Conservation (phyloP, 129 eudicot species). For the Tagetes erecta region DNA sequence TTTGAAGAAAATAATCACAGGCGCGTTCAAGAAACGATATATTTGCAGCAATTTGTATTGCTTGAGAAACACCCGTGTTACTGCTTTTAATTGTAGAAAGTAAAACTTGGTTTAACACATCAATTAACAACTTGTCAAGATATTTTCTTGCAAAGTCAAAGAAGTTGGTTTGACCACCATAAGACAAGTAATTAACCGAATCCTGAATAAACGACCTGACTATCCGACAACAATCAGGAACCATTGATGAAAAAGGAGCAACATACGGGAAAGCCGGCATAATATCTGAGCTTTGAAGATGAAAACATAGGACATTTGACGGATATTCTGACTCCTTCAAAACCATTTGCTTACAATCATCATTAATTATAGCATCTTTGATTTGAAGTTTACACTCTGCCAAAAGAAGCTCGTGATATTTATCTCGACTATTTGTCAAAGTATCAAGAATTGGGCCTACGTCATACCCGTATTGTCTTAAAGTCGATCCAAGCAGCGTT, state of each 20-base stretch:
- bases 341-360: slow-evolving; percentile 77
- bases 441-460: slow-evolving; percentile 63
- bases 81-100: slow-evolving; percentile 54
- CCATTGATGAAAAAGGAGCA: slow-evolving; percentile 91
- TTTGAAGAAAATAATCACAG: slow-evolving; percentile 83
- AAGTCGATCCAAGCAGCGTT: slow-evolving; percentile 79
- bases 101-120: slow-evolving; percentile 61
- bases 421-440: slow-evolving; percentile 67
- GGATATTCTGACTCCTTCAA: slow-evolving; percentile 90
- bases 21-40: slow-evolving; percentile 71
- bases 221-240: slow-evolving; percentile 85
- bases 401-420: slow-evolving; percentile 82
- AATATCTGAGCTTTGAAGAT: slow-evolving; percentile 77
- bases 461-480: slow-evolving; percentile 83
- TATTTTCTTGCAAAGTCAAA: slow-evolving; percentile 75
- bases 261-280: slow-evolving; percentile 94
- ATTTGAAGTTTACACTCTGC: slow-evolving; percentile 73
- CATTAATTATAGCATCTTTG: slow-evolving; percentile 54
- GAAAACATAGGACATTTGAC: slow-evolving; percentile 67
- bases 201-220: slow-evolving; percentile 78
- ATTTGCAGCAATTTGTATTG: slow-evolving; percentile 93
- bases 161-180: slow-evolving; percentile 68
- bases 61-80: slow-evolving; percentile 63
- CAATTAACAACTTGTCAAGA: slow-evolving; percentile 75
- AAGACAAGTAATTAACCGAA: slow-evolving; percentile 78